Percentiles rank a stretch among this genome's conserved stretches.
phyloP scores from a whole-genome alignment of 495 filamentous ascomycete genomes.

The Parathielavia appendiculata region DNA sequence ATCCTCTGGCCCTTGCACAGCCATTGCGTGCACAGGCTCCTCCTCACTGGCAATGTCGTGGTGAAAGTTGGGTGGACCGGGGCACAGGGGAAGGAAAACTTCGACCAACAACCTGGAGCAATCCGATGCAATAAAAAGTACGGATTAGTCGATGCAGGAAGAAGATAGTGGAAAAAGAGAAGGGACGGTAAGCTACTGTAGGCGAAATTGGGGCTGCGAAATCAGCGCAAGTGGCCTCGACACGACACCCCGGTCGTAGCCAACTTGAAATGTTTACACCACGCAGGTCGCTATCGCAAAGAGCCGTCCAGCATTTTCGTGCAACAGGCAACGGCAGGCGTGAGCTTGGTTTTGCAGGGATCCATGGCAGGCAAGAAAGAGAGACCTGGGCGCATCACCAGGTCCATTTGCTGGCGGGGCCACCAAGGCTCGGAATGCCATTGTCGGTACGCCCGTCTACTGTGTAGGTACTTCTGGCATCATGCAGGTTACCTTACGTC shows the following conservation, averaged over 20 bases:
- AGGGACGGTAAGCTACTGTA: background rate
- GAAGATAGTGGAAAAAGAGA: background rate
- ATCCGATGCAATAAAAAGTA: too few species aligned
- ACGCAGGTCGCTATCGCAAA: constrained; percentile 3
- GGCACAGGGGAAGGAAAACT: background rate
- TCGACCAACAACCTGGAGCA: background rate
- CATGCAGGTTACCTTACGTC: background rate
- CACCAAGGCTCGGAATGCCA: background rate
- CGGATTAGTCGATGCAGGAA: background rate
- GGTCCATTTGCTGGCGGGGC: background rate
- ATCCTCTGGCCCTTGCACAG: constrained; percentile 40
- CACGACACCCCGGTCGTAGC: constrained; percentile 2
- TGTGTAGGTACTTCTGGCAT: background rate
- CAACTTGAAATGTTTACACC: constrained; percentile 10
- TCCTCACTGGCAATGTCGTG: constrained; percentile 19
- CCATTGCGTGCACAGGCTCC: constrained; percentile 23
- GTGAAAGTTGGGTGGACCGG: background rate
- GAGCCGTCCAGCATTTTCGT: background rate
- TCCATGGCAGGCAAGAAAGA: background rate
- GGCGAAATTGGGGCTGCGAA: background rate
- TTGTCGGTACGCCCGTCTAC: background rate
- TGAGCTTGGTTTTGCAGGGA: constrained; percentile 2
- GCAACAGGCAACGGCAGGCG: background rate
- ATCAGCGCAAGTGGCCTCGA: constrained; percentile 9
- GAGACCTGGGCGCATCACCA: background rate